phyloP scores from a whole-genome alignment of 2,329 filamentous ascomycete species.

The Ophiostoma sp. region DNA sequence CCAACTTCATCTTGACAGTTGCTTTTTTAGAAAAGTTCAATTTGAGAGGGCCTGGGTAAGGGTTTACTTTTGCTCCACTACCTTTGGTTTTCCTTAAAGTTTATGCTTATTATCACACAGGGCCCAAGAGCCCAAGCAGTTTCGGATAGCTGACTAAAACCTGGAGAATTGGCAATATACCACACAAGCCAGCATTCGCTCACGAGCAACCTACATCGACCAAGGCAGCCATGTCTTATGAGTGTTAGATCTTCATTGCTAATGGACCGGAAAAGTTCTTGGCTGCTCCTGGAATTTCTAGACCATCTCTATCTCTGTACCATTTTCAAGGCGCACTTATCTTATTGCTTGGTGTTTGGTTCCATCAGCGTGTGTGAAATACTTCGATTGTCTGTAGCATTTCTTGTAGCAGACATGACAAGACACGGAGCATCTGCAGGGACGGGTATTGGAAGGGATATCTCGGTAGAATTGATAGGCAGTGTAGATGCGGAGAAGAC shows the following conservation, averaged over 20 bases:
- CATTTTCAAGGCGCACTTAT: too few species aligned
- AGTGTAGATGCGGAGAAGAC: neutral
- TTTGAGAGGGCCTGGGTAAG: too few species aligned
- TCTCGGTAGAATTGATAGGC: neutral
- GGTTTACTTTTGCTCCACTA: neutral
- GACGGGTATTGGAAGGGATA: neutral
- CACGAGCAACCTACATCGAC: neutral
- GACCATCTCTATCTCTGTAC: too few species aligned
- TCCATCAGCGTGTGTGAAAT: neutral
- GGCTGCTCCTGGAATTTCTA: neutral
- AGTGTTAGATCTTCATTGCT: slow-evolving; percentile 2
- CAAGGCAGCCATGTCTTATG: slow-evolving; percentile 4
- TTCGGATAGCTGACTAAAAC: neutral
- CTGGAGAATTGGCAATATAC: neutral
- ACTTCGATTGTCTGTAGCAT: neutral
- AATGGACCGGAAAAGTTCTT: neutral
- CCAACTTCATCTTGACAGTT: too few species aligned
- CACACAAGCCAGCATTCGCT: neutral
- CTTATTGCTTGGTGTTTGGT: too few species aligned
- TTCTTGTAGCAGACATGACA: neutral
- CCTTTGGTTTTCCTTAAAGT: neutral
- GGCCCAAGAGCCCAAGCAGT: neutral
- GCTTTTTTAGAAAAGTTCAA: too few species aligned
- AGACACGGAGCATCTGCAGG: neutral
- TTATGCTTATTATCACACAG: neutral